Conservation (phyloP, 129 eudicot species). For the Chrysanthemum makinoi region DNA sequence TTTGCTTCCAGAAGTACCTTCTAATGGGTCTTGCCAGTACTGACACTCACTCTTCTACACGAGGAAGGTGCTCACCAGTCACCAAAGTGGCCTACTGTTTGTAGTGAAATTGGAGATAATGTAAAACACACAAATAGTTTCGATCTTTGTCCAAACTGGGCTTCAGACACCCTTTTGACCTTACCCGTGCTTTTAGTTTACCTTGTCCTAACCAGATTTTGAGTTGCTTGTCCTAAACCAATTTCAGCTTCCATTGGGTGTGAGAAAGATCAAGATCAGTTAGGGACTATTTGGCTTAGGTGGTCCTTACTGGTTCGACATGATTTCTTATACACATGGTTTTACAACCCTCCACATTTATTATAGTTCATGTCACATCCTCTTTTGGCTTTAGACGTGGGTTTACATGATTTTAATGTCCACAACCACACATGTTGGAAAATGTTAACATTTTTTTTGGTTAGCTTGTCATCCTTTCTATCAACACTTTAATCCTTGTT, state of each 20-base stretch:
- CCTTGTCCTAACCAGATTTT: background rate
- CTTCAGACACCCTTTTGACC: background rate
- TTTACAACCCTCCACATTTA: background rate
- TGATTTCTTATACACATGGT: background rate
- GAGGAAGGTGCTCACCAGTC: background rate
- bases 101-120: background rate
- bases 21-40: too few species aligned
- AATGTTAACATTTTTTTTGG: constrained; percentile 19
- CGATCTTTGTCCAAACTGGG: background rate
- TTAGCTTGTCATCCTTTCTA: constrained; percentile 21
- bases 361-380: background rate
- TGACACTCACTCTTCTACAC: background rate
- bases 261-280: background rate
- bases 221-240: background rate
- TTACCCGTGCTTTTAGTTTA: too few species aligned
- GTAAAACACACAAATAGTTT: background rate
- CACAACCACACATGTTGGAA: constrained; percentile 11
- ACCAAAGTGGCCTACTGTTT: background rate
- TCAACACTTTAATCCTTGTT: constrained; percentile 24
- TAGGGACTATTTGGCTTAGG: background rate
- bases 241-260: background rate
- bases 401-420: constrained; percentile 19
- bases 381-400: background rate
- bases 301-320: background rate
- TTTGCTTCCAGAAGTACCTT: too few species aligned